A percentile compares a stretch with the other conserved stretches of the same genome.
These are phyloP conservation scores for Phytophthora ohioensis DNA, from an alignment of 352 stramenopile species.

Conservation along the genomic window DNA sequence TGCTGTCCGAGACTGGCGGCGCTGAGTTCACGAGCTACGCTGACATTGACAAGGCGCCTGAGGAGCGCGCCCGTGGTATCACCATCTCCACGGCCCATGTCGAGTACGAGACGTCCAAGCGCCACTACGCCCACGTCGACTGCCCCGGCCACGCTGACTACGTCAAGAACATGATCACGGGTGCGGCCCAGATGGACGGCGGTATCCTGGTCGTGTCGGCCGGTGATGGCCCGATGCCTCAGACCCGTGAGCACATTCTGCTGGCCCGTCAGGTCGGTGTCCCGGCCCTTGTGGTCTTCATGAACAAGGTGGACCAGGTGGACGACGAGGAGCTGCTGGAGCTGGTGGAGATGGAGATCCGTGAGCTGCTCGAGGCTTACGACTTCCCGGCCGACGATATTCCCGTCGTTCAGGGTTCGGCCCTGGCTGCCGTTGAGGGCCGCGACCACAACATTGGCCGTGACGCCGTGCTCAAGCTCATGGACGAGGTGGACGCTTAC, in stretches of 20 bases:
- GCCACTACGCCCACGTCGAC: conserved; percentile 93
- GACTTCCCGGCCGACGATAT: conserved; percentile 97
- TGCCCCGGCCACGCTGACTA: conserved; percentile 91
- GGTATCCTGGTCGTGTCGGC: conserved; percentile 92
- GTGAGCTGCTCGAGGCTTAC: conserved; percentile 90
- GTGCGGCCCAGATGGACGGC: conserved; percentile 97
- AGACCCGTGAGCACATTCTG: conserved; percentile 98
- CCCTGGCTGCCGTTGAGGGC: conserved; percentile 93
- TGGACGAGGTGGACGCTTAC: conserved; percentile 89
- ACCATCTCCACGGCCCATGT: conserved; percentile 45
- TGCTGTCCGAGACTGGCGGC: conserved; percentile 78
- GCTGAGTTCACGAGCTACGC: conserved; percentile 90
- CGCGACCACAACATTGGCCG: conserved; percentile 86
- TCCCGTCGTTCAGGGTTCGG: conserved; percentile 94
- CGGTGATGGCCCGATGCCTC: conserved; percentile 75
- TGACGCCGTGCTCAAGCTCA: conserved; percentile 93
- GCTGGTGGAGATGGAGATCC: conserved; percentile 52
- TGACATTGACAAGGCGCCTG: conserved; percentile 97
- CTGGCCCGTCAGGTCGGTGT: conserved; percentile 94
- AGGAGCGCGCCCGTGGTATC: conserved; percentile 57
- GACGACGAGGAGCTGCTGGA: conserved; percentile 46
- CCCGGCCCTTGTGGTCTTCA: conserved; percentile 94
- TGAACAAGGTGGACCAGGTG: conserved; percentile 94
- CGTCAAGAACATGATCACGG: conserved; percentile 99
- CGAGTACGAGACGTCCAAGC: conserved; percentile 40